phyloP scores from a whole-genome alignment of 768 basidiomycete genomes.

The Glaciozyma antarctica region DNA sequence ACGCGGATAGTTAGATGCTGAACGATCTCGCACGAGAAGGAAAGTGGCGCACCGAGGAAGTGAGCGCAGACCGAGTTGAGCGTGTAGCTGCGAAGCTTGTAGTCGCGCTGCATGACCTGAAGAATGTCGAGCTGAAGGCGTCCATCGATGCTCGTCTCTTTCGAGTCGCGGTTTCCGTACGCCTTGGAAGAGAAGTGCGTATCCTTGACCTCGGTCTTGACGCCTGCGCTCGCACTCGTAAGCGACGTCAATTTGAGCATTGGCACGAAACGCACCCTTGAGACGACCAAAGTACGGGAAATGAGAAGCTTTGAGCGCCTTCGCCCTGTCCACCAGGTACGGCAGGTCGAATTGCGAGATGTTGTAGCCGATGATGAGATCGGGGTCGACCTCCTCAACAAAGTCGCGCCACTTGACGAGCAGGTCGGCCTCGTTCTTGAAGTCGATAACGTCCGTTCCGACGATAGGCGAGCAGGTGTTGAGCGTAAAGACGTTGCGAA shows the following conservation, averaged over 20 bases:
- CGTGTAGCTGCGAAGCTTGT: slow-evolving; percentile 92
- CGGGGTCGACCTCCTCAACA: slow-evolving; percentile 79
- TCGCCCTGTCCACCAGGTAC: slow-evolving; percentile 86
- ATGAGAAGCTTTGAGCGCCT: slow-evolving; percentile 57
- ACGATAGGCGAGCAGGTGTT: slow-evolving; percentile 91
- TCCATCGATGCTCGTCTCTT: slow-evolving; percentile 81
- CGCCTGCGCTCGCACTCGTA: slow-evolving; percentile 44
- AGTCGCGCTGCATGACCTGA: slow-evolving; percentile 97
- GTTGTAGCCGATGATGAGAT: slow-evolving; percentile 95
- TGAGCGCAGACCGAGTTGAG: slow-evolving; percentile 96
- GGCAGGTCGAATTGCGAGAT: slow-evolving; percentile 90
- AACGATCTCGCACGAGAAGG: not conserved
- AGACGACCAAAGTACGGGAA: slow-evolving; percentile 72
- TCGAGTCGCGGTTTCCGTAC: slow-evolving; percentile 92
- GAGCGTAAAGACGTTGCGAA: slow-evolving; percentile 91
- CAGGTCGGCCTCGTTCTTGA: slow-evolving; percentile 62
- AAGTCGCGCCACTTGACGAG: slow-evolving; percentile 83
- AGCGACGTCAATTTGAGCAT: slow-evolving; percentile 6
- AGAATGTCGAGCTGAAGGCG: slow-evolving; percentile 90
- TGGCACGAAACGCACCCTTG: slow-evolving; percentile 48
- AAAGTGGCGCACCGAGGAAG: slow-evolving; percentile 55
- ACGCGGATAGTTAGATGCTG: not conserved
- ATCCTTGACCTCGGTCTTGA: slow-evolving; percentile 70
- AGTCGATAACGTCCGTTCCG: slow-evolving; percentile 89
- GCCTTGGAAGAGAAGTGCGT: slow-evolving; percentile 98